Evolutionary conservation across 2,329 filamentous ascomycete genomes (phyloP).

Genomic region (Trichoderma sp.): DNA sequence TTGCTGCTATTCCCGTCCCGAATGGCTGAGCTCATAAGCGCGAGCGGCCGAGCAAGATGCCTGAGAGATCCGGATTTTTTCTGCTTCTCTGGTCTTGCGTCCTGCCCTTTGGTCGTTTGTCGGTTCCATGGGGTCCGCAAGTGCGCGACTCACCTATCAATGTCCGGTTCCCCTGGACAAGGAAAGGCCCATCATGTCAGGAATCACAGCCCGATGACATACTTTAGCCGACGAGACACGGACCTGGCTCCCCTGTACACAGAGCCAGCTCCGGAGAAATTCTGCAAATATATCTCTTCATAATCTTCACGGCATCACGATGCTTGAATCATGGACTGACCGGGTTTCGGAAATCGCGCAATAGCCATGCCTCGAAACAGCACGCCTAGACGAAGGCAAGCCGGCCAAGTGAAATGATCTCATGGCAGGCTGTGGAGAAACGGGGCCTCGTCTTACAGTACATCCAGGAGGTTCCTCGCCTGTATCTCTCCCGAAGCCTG

Average conservation of each 20-base stretch:
- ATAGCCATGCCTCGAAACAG: not conserved
- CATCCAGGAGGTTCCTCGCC: not conserved
- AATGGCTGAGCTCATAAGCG: constrained; percentile 1
- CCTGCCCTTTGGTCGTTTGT: not conserved
- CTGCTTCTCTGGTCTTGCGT: not conserved
- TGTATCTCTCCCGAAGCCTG: not conserved
- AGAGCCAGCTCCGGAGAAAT: not conserved
- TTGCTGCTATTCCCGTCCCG: not conserved
- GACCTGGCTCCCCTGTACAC: not conserved
- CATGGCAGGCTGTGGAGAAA: not conserved
- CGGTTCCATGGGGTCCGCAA: no score
- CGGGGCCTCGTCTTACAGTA: not conserved
- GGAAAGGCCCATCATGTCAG: not conserved
- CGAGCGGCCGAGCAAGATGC: not conserved
- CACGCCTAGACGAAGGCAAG: not conserved
- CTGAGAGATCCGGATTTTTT: constrained; percentile 9
- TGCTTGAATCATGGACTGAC: constrained; percentile 16
- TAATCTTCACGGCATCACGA: not conserved
- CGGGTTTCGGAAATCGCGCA: constrained; percentile 11
- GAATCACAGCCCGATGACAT: constrained; percentile 1
- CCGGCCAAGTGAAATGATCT: not conserved
- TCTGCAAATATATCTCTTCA: no score
- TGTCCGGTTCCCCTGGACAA: not conserved
- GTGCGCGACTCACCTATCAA: not conserved
- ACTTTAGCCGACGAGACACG: not conserved